A percentile compares a stretch with the other conserved stretches of the same genome.
phyloP scores from a whole-genome alignment of 2,329 filamentous ascomycete species.

The Monilinia aucupariae region DNA sequence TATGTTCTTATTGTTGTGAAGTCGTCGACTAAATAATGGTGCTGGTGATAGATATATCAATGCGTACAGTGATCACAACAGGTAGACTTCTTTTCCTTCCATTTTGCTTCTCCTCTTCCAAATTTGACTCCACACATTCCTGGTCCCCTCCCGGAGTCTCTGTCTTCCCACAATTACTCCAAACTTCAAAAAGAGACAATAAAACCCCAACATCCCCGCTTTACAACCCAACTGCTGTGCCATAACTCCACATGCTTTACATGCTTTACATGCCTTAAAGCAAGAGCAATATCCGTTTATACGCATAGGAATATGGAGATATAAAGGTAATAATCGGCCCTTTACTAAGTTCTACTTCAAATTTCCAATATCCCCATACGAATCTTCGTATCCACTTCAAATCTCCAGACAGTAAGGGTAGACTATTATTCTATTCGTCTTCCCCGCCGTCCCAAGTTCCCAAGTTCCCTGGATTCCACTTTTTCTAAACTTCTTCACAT shows the following conservation, averaged over 20 bases:
- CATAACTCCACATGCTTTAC: neutral
- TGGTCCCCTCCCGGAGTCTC: neutral
- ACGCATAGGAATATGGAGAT: neutral
- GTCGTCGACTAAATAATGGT: too few species aligned
- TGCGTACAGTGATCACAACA: too few species aligned
- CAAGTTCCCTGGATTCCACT: neutral
- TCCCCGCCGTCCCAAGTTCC: neutral
- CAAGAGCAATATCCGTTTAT: conserved; percentile 1
- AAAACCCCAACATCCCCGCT: neutral
- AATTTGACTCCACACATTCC: neutral
- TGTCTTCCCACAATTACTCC: conserved; percentile 4
- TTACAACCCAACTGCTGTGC: neutral
- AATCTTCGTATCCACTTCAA: neutral
- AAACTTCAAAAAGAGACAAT: neutral
- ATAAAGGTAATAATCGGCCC: conserved; percentile 6
- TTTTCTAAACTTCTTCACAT: neutral
- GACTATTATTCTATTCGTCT: neutral
- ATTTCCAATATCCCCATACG: neutral
- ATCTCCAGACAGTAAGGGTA: neutral
- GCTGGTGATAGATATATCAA: too few species aligned
- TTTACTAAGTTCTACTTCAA: neutral
- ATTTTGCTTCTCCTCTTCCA: too few species aligned
- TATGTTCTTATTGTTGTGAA: too few species aligned
- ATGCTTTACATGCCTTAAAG: neutral
- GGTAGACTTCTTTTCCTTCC: too few species aligned